phyloP scores from a whole-genome alignment of 108 stramenopile species.

The Pseudonitzschia multiseries region DNA sequence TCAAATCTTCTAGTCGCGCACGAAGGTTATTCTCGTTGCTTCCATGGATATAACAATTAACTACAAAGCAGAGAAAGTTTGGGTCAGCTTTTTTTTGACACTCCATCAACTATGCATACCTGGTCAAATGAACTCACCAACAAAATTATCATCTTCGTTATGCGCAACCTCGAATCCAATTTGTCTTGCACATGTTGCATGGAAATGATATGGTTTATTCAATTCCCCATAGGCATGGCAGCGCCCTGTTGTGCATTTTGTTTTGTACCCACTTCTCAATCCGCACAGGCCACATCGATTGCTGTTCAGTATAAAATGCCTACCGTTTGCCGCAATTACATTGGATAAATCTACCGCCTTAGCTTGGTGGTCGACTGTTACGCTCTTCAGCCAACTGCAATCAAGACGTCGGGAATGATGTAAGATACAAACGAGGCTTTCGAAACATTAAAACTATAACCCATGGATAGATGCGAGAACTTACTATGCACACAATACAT shows the following conservation, averaged over 20 bases:
- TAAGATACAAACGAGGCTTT: neutral
- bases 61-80: constrained; percentile 6
- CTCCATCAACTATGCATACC: neutral
- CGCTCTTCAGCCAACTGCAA: constrained; percentile 53
- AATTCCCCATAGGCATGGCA: constrained; percentile 43
- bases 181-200: constrained; percentile 81
- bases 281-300: constrained; percentile 71
- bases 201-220: constrained; percentile 43
- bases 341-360: constrained; percentile 52
- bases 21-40: constrained; percentile 62
- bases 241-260: constrained; percentile 44
- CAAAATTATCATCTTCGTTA: constrained; percentile 21
- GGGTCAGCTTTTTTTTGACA: neutral
- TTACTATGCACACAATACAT: constrained; percentile 75
- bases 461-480: constrained; percentile 24
- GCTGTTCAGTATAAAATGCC: constrained; percentile 42
- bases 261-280: constrained; percentile 55
- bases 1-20: constrained; percentile 78
- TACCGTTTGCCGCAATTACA: constrained; percentile 69
- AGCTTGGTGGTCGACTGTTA: constrained; percentile 12
- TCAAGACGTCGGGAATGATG: constrained; percentile 6
- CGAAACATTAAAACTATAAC: neutral
- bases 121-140: constrained; percentile 9
- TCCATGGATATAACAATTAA: constrained; percentile 71
- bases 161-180: constrained; percentile 72